Evolutionary conservation across 2,329 filamentous ascomycete genomes (phyloP).

Genomic region (Ceratocystis huliohia): DNA sequence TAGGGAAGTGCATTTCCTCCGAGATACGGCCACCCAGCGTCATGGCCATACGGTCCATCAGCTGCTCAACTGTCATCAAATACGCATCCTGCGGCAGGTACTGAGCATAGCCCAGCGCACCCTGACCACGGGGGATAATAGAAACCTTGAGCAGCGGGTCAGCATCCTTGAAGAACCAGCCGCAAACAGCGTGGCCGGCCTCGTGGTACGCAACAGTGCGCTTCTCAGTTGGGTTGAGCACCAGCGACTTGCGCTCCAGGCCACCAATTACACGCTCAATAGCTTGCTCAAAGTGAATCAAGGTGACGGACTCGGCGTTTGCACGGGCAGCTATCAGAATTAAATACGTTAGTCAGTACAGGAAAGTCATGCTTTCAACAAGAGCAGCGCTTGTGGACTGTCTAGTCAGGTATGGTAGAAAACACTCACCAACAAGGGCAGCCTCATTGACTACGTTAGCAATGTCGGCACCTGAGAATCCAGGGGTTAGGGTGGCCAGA

Average conservation of each 20-base stretch:
- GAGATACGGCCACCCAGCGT: constrained; percentile 89
- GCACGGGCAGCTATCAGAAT: constrained; percentile 57
- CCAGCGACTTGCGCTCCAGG: constrained; percentile 91
- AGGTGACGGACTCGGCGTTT: constrained; percentile 66
- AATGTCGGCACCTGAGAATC: constrained; percentile 95
- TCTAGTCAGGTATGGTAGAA: too few species aligned
- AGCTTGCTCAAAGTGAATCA: constrained; percentile 90
- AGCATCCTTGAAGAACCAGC: constrained; percentile 94
- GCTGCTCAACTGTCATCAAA: constrained; percentile 85
- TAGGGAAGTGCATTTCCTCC: constrained; percentile 93
- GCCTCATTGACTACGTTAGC: constrained; percentile 98
- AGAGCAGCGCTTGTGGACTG: background rate
- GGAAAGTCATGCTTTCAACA: background rate
- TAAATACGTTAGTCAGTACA: background rate
- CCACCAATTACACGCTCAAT: constrained; percentile 96
- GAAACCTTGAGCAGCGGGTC: constrained; percentile 96
- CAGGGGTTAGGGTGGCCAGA: constrained; percentile 81
- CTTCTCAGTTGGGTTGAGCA: constrained; percentile 88
- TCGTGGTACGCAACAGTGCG: constrained; percentile 95
- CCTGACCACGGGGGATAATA: constrained; percentile 92
- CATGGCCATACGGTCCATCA: constrained; percentile 99
- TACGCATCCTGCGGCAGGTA: constrained; percentile 93
- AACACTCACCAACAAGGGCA: constrained; percentile 70
- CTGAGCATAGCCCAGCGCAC: constrained; percentile 88
- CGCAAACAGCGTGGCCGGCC: constrained; percentile 94